Conservation (phyloP, 2,329 filamentous ascomycete genomes). For the Nemania sp. region DNA sequence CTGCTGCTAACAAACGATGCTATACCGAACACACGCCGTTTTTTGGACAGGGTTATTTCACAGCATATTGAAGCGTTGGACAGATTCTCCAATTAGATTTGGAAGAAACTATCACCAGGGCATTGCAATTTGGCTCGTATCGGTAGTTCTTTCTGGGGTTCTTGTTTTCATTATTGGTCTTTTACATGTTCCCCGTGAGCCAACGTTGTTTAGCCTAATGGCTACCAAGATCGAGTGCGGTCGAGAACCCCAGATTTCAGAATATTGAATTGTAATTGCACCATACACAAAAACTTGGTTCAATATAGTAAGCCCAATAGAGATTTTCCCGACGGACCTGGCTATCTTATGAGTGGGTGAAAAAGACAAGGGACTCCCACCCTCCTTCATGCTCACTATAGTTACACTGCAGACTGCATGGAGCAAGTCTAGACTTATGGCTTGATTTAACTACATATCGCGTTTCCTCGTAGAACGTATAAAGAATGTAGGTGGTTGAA, state of each 20-base stretch:
- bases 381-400: background rate
- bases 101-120: background rate
- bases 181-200: background rate
- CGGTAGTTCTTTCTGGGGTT: slow-evolving; percentile 9
- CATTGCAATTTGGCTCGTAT: background rate
- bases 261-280: background rate
- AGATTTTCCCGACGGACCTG: background rate
- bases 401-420: slow-evolving; percentile 13
- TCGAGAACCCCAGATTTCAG: slow-evolving; percentile 4
- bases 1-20: background rate
- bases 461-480: slow-evolving; percentile 11
- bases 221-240: background rate
- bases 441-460: background rate
- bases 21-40: background rate
- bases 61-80: background rate
- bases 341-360: slow-evolving; percentile 1
- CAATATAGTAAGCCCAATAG: slow-evolving; percentile 22
- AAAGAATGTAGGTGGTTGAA: background rate
- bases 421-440: slow-evolving; percentile 6
- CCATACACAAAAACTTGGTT: background rate
- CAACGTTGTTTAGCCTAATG: slow-evolving; percentile 29
- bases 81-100: background rate
- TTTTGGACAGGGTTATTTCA: background rate
- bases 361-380: slow-evolving; percentile 3
- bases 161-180: background rate